A percentile compares a stretch with the other conserved stretches of the same genome.
Evolutionary conservation across 139 green algal genomes (phyloP).

Genomic region (Chlorella sp.): DNA sequence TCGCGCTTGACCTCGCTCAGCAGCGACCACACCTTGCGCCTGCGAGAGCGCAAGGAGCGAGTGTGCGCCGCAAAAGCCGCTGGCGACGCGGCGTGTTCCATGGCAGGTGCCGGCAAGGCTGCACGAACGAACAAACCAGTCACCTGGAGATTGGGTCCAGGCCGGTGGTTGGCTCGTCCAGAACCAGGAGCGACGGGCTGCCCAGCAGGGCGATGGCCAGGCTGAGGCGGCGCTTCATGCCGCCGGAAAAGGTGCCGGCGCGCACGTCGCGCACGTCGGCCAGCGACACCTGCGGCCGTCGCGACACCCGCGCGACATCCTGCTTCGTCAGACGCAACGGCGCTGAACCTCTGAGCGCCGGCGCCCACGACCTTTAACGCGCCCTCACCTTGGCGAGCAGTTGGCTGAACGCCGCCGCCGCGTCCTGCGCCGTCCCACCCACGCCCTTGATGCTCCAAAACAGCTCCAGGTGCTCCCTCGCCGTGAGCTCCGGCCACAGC

Average conservation of each 20-base stretch:
- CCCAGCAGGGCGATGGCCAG: slow-evolving; percentile 87
- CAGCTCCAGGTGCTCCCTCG: slow-evolving; percentile 3
- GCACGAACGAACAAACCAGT: not conserved
- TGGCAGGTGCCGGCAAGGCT: slow-evolving; percentile 21
- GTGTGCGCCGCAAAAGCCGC: not conserved
- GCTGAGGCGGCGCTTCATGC: slow-evolving; percentile 75
- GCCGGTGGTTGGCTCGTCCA: slow-evolving; percentile 95
- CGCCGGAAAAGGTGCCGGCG: slow-evolving; percentile 26
- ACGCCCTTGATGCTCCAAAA: slow-evolving; percentile 7
- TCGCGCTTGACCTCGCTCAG: slow-evolving; percentile 59
- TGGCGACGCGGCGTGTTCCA: too few relatives aligned
- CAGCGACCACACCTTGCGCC: slow-evolving; percentile 80
- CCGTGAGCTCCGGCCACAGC: slow-evolving; percentile 9
- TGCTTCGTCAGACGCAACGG: too few relatives aligned
- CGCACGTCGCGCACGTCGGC: not conserved
- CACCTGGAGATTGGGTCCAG: slow-evolving; percentile 60
- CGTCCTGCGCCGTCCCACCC: too few relatives aligned
- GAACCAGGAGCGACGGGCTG: slow-evolving; percentile 56
- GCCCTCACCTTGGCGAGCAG: too few relatives aligned
- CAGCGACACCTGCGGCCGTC: not conserved
- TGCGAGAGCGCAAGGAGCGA: not conserved
- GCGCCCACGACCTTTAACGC: too few relatives aligned
- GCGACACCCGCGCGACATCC: too few relatives aligned
- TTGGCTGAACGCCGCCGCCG: too few relatives aligned
- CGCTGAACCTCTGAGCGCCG: too few relatives aligned